These are phyloP conservation scores for Coniochaeta sp. DNA, from an alignment of 2,329 filamentous ascomycete species.

Conservation along the genomic window DNA sequence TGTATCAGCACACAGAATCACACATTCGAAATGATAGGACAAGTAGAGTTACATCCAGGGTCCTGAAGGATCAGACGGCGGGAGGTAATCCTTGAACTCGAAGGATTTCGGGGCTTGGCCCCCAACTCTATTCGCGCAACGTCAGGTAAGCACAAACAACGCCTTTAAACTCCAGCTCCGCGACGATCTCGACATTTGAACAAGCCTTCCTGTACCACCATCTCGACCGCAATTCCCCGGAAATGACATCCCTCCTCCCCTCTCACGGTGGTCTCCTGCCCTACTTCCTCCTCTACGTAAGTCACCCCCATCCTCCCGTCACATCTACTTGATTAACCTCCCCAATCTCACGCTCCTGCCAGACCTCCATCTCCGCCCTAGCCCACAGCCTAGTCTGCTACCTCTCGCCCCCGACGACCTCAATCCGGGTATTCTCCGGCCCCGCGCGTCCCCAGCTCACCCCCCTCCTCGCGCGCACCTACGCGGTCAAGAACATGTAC, in stretches of 20 bases:
- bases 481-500: conserved; percentile 28
- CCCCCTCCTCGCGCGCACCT: conserved; percentile 23
- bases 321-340: not conserved
- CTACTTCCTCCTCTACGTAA: conserved; percentile 21
- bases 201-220: not conserved
- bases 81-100: too few species aligned
- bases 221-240: not conserved
- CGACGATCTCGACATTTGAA: too few species aligned
- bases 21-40: too few species aligned
- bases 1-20: too few species aligned
- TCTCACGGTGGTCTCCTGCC: conserved; percentile 17
- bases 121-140: too few species aligned
- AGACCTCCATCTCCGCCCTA: conserved; percentile 16
- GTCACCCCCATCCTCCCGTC: not conserved
- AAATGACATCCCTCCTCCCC: not conserved
- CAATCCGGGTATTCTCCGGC: conserved; percentile 20
- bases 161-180: too few species aligned
- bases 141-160: not conserved
- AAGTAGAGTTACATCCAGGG: too few species aligned
- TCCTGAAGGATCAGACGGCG: too few species aligned
- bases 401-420: conserved; percentile 8
- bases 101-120: too few species aligned
- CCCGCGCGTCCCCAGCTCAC: conserved; percentile 16
- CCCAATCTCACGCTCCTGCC: not conserved
- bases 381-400: conserved; percentile 21